Evolutionary conservation across 371 early-diverging fungal genomes (phyloP).

Genomic region (Fennellomyces sp.): DNA sequence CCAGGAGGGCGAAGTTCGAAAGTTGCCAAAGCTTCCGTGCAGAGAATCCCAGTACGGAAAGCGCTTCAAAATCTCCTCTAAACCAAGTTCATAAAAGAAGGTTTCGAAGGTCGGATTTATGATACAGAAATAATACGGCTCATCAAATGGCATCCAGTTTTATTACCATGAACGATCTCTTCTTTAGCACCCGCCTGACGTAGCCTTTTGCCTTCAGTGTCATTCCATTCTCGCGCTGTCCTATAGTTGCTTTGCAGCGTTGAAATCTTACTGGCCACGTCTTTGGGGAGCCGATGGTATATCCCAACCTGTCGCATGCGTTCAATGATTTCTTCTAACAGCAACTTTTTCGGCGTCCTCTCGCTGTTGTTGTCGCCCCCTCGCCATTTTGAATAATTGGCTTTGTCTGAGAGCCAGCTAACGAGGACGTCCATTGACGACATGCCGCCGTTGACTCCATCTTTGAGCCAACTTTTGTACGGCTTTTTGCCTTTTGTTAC

Average conservation of each 20-base stretch:
- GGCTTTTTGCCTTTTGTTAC: constrained; percentile 36
- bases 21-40: constrained; percentile 35
- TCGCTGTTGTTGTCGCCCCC: constrained; percentile 44
- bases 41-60: constrained; percentile 54
- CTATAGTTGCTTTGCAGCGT: constrained; percentile 51
- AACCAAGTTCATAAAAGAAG: constrained; percentile 10
- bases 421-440: constrained; percentile 48
- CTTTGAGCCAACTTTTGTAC: constrained; percentile 54
- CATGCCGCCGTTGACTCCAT: constrained; percentile 50
- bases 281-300: constrained; percentile 48
- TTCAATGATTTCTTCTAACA: constrained; percentile 47
- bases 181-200: constrained; percentile 38
- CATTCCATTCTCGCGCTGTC: constrained; percentile 49
- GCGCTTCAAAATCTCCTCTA: constrained; percentile 48
- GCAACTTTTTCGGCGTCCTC: constrained; percentile 46
- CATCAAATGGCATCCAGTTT: too few species aligned
- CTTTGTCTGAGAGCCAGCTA: constrained; percentile 39
- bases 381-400: constrained; percentile 51
- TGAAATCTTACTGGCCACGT: constrained; percentile 49
- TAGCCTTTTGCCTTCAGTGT: constrained; percentile 36
- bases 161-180: constrained; percentile 45
- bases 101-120: neutral
- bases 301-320: constrained; percentile 47
- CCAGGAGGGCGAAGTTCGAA: constrained; percentile 16
- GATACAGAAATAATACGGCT: too few species aligned